Evolutionary conservation across 148 eudicot genomes (phyloP), one percentile per base, ranked within the genome.

Genomic region (Arbutus unedo): DNA sequence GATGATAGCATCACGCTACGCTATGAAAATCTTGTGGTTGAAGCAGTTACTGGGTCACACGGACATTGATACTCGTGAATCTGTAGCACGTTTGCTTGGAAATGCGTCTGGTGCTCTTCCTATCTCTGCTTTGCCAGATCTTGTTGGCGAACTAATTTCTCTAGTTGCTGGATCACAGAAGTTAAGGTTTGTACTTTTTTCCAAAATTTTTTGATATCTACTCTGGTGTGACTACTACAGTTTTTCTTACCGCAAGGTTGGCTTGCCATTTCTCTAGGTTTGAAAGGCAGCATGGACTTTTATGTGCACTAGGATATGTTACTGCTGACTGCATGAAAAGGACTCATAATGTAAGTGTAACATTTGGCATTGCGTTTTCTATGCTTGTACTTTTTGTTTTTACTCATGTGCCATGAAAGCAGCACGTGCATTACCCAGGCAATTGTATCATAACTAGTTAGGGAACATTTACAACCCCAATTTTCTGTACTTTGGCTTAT

Each of bases 11-110:
- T 87, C 90, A 67, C 95, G 98, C 23, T 96, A 91, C 90, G 94
- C 95, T 76, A 85, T 85, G 31, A 94, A 91, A 87, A 74, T 96
- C 83, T n/a, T 87, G 68, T 94, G 99, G 99, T 68, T 94, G 74
- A 96, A 88, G 86, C 93, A 94, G 87, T 90, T 94, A 81, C 82
- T 94, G 81, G 88, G 88, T 79, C 98, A 96, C 88, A 82, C 90
- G 84, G 95, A 96, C 84, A 83, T 83, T 74, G 94, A 91, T 83
- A 94, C 98, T 5, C 95, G 99, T 81, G 98, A 94, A 88, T 91
- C 97, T 86, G 89, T 85, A 60, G 96, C 98, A 43, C 98, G 97
- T 78, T 78, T 96, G 88, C 94, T 96, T 81, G 99, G 99, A 77
- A 87, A 93, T 77, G 94, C 98, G 76, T 96, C 98, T 85, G 91